phyloP scores from a whole-genome alignment of 2,329 filamentous ascomycete species.

The Alternaria gaisen region DNA sequence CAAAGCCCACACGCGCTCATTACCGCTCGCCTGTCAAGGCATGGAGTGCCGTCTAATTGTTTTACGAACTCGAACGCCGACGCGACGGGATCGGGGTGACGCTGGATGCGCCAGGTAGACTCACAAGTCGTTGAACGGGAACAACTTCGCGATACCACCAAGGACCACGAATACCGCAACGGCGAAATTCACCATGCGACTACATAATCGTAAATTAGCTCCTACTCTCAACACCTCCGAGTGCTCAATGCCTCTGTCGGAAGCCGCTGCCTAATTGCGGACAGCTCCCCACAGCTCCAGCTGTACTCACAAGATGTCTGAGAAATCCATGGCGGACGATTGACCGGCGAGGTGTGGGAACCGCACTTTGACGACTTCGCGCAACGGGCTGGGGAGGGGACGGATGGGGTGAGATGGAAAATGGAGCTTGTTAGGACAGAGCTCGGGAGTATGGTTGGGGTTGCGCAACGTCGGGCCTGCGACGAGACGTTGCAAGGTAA shows the following conservation, averaged over 20 bases:
- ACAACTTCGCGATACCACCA: conserved; percentile 80
- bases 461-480: conserved; percentile 22
- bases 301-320: conserved; percentile 82
- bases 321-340: conserved; percentile 77
- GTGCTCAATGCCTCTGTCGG: conserved; percentile 12
- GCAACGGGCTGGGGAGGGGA: background rate
- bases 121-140: conserved; percentile 56
- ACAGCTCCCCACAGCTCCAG: conserved; percentile 2
- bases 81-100: conserved; percentile 1
- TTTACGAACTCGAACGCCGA: background rate
- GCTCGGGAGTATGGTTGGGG: conserved; percentile 16
- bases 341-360: conserved; percentile 43
- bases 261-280: conserved; percentile 22
- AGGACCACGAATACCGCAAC: conserved; percentile 87
- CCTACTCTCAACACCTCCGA: background rate
- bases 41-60: background rate
- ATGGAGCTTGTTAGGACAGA: conserved; percentile 10
- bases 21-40: background rate
- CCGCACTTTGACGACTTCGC: conserved; percentile 41
- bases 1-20: background rate
- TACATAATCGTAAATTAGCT: conserved; percentile 53
- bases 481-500: conserved; percentile 18
- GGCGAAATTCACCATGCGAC: conserved; percentile 92
- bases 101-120: conserved; percentile 45
- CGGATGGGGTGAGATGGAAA: conserved; percentile 13